A percentile compares a stretch with the other conserved stretches of the same genome.
phyloP scores from a whole-genome alignment of 192 early-diverging fungal genomes.

The Linnemannia schmuckeri region DNA sequence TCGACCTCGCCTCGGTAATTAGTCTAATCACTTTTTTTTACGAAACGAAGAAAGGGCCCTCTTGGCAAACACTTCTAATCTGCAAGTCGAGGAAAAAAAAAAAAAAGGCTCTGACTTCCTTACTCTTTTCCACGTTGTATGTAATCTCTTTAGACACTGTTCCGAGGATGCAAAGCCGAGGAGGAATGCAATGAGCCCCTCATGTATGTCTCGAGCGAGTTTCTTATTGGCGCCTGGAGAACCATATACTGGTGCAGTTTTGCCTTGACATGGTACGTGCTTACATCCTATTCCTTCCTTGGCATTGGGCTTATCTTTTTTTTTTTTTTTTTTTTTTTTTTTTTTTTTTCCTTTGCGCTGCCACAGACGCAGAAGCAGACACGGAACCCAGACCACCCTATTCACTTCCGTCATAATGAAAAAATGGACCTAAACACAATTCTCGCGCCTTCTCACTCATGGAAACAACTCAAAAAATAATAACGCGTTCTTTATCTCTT shows the following conservation, averaged over 20 bases:
- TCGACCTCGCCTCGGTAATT: conserved; percentile 85
- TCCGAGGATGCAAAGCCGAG: conserved; percentile 70
- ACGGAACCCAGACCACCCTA: too few species aligned
- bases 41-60: not conserved
- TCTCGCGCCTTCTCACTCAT: not conserved
- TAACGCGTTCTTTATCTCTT: not conserved
- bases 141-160: conserved; percentile 70
- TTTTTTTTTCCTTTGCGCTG: too few species aligned
- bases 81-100: conserved; percentile 12
- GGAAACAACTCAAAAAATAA: not conserved
- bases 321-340: too few species aligned
- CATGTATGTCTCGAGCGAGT: conserved; percentile 77
- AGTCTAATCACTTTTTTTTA: conserved; percentile 3
- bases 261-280: conserved; percentile 81
- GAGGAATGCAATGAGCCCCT: conserved; percentile 78
- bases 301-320: not conserved
- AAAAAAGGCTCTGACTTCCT: not conserved
- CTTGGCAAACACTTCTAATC: conserved; percentile 5
- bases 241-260: conserved; percentile 94
- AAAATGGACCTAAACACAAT: not conserved
- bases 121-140: not conserved
- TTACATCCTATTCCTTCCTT: not conserved
- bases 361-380: too few species aligned
- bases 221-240: conserved; percentile 85
- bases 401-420: not conserved